These are phyloP conservation scores for Tulasnella sp. DNA, from an alignment of 768 basidiomycete genomes.

Conservation along the genomic window DNA sequence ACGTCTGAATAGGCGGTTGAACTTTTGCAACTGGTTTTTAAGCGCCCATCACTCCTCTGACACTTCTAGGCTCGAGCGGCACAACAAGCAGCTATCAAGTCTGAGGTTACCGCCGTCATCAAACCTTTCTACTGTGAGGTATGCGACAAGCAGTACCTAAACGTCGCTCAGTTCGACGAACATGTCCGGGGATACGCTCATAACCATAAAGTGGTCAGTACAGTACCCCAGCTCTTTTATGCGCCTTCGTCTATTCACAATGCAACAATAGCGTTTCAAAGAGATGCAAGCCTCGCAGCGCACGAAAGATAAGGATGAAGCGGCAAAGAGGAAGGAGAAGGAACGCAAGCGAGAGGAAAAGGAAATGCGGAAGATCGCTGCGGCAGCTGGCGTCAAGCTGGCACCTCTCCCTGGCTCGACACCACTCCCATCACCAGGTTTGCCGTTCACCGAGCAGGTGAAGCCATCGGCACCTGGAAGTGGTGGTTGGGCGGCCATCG, in stretches of 20 bases:
- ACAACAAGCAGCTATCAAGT: slow-evolving; percentile 51
- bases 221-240: background rate
- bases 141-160: slow-evolving; percentile 83
- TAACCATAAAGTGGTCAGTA: slow-evolving; percentile 17
- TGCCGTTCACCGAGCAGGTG: slow-evolving; percentile 12
- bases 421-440: slow-evolving; percentile 5
- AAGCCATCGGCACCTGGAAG: slow-evolving; percentile 6
- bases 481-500: background rate
- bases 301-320: slow-evolving; percentile 38
- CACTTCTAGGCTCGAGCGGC: slow-evolving; percentile 60
- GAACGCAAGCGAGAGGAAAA: slow-evolving; percentile 79
- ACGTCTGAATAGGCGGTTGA: slow-evolving; percentile 17
- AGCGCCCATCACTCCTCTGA: slow-evolving; percentile 3
- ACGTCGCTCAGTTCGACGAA: slow-evolving; percentile 77
- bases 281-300: slow-evolving; percentile 74
- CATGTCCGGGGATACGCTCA: slow-evolving; percentile 44
- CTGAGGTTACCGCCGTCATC: slow-evolving; percentile 57
- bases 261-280: slow-evolving; percentile 39
- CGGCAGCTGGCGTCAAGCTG: slow-evolving; percentile 69
- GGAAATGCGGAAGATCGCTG: slow-evolving; percentile 72
- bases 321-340: slow-evolving; percentile 69
- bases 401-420: slow-evolving; percentile 25
- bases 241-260: background rate
- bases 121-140: slow-evolving; percentile 69
- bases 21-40: background rate